These are phyloP conservation scores for Globisporangium cystogenes DNA, from an alignment of 352 stramenopile genomes.

Conservation along the genomic window DNA sequence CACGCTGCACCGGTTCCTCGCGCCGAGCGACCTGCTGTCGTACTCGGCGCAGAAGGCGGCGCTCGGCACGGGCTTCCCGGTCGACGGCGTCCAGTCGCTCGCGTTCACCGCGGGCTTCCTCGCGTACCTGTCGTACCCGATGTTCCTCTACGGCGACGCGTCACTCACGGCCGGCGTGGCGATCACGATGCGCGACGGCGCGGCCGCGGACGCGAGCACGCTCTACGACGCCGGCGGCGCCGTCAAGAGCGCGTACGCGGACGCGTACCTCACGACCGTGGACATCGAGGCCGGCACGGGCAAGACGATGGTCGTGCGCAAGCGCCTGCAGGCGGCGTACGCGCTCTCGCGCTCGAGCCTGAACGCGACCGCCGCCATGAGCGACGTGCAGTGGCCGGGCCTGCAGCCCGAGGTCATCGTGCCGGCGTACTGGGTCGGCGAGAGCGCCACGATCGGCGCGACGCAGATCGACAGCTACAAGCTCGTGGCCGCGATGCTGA, in stretches of 20 bases:
- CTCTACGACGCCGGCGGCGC: conserved; percentile 42
- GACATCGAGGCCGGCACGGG: conserved; percentile 61
- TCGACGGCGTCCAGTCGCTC: conserved; percentile 61
- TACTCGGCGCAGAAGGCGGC: conserved; percentile 21
- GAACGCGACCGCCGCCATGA: conserved; percentile 40
- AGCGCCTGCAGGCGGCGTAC: conserved; percentile 59
- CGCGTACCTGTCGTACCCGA: conserved; percentile 61
- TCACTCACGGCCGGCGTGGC: conserved; percentile 35
- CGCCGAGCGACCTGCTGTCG: conserved; percentile 28
- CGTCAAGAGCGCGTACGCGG: conserved; percentile 32
- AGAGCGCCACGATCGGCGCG: conserved; percentile 35
- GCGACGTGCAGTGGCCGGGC: conserved; percentile 50
- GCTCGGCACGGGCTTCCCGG: conserved; percentile 40
- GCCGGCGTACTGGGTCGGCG: conserved; percentile 55
- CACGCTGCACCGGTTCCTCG: conserved; percentile 15
- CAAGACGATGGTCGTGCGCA: conserved; percentile 62
- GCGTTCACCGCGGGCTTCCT: conserved; percentile 65
- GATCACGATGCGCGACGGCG: conserved; percentile 55
- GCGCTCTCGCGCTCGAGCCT: conserved; percentile 34
- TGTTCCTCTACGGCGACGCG: conserved; percentile 58
- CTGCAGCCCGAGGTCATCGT: conserved; percentile 50
- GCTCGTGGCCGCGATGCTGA: conserved; percentile 32
- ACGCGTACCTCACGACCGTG: conserved; percentile 50
- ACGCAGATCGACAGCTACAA: conserved; percentile 45
- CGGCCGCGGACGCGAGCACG: conserved; percentile 22